Base-by-base conservation (phyloP, 2,329 filamentous ascomycete genomes). In the Fusarium miscanthi region DNA sequence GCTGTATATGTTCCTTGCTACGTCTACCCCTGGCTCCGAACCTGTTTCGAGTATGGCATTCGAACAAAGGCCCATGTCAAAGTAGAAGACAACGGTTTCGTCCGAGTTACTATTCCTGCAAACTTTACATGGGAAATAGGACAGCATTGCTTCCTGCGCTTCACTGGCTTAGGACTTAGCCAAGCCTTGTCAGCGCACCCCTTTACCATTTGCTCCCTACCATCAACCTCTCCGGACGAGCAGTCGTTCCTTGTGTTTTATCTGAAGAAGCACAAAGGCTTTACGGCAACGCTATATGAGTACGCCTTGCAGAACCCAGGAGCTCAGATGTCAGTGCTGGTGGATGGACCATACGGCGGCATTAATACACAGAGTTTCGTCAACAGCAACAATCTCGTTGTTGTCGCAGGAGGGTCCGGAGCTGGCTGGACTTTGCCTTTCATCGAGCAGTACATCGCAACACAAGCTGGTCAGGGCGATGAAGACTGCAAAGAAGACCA, bases 391-490 rank as follows among this genome's bases (percentile, higher is more conserved):
- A 31, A 49, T 7, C 54, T 49, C 3, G 31, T 38, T 37, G 40
- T 49, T 1, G 31, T 58, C 6, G 54, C 54, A 0, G 54, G 54
- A 49, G 54, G 54, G 10, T 58, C 54, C 9, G 54, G 54, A 6
- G 41, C 54, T 30, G 41, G 54, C 5, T 58, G 54, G 54, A 58
- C 54, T 5, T 23, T 58, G 33, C 54, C 54, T 6, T 58, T 58
- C 3, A 37, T 58, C 13, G 41, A 49, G 25, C 54, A 49, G 19
- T 58, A 37, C 16, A 8, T 49, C 1, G 16, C 14, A 3, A 2
- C 31, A 8, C 41, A 17, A 2, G 27, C 25, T 30, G 27, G 27
- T 30, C 27, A 30, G 8, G 27, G 27, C 21, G 27, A 33, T 35
- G 5, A 45, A 45, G 8, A 16, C 5, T 6, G 13, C 30, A 43